Base-by-base conservation (phyloP, 352 stramenopile genomes). In the Phytophthora cajani region DNA sequence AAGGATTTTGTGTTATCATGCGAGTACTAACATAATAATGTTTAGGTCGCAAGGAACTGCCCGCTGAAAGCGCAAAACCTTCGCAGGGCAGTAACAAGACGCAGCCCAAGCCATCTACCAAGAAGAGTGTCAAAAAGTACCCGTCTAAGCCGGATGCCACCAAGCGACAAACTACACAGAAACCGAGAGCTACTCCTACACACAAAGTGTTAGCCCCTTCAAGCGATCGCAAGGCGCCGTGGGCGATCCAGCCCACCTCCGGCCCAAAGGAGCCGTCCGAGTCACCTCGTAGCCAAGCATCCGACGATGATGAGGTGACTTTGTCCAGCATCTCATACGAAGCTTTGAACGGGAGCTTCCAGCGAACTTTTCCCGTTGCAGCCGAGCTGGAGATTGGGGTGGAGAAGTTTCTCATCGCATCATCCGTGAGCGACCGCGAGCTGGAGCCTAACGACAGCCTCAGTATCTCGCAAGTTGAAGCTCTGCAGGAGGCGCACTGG, bases 381-480 rank as follows among this genome's bases (percentile, higher is more conserved):
- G 79, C 75, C 6, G 86, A 94, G 23, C 77, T 95, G 54, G 89
- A 91, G 33, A 87, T 96, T 56, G 66, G 75, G 8, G 83, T 95
- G 19, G 84, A 92, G 53, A 88, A 79, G 27, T 96, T 95, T 62
- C 75, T 90, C 16, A 85, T 92, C 38, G 81, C 85, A 30, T 88
- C 84, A n/a, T 83, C 78, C 2, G 49, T 64, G 14, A 82, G 75
- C 6, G 83, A 81, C 25, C 72, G 74, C 10, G 79, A 81, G 36
- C 70, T 80, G 16, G 78, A 88, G 25, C 72, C 83, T 10, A 76
- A 81, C 27, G 75, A 81, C 25, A 78, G 66, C 9, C 76, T 96
- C 62, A 96, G 89, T 57, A 91, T 95, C 49, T 94, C 89, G 38
- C 89, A 96, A 69, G 74, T 96, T 38, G 89, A 96, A 67, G 77